Percentiles rank a stretch among this genome's conserved stretches.
Evolutionary conservation across 192 early-diverging fungal species (phyloP).

Genomic region (Mortierella claussenii): DNA sequence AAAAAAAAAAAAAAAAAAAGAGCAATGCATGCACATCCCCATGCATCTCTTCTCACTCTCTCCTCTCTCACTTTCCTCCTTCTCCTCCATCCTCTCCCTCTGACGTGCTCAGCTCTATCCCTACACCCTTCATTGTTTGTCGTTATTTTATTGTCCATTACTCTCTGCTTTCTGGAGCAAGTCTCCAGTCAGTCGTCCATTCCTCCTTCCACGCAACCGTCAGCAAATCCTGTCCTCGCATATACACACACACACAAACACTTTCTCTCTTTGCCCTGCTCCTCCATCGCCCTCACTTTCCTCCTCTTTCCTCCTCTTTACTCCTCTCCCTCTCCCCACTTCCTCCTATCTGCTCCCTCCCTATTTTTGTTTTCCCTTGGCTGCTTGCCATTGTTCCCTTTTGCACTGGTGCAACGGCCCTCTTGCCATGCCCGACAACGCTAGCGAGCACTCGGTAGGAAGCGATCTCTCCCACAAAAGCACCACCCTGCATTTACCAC

Average conservation of each 20-base stretch:
- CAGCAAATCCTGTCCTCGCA: neutral
- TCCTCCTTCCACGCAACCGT: too few species aligned
- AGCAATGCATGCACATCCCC: too few species aligned
- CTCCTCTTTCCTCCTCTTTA: neutral
- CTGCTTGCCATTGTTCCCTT: neutral
- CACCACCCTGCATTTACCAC: neutral
- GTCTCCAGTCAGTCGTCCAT: neutral
- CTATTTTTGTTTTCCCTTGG: neutral
- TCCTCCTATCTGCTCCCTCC: neutral
- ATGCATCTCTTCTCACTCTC: too few species aligned
- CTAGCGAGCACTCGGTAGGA: constrained; percentile 23
- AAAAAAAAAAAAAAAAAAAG: too few species aligned
- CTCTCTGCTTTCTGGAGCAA: neutral
- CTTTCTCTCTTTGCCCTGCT: neutral
- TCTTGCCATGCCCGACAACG: constrained; percentile 4
- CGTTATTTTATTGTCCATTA: neutral
- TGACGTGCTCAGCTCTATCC: too few species aligned
- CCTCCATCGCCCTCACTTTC: too few species aligned
- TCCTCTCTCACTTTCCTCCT: neutral
- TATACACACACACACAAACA: neutral
- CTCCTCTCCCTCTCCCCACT: neutral
- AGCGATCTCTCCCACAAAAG: neutral
- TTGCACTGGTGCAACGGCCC: neutral
- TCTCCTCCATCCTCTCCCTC: neutral
- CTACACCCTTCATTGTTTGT: neutral